These are phyloP conservation scores for Bacidia rubella DNA, from an alignment of 495 filamentous ascomycete genomes.

Conservation along the genomic window DNA sequence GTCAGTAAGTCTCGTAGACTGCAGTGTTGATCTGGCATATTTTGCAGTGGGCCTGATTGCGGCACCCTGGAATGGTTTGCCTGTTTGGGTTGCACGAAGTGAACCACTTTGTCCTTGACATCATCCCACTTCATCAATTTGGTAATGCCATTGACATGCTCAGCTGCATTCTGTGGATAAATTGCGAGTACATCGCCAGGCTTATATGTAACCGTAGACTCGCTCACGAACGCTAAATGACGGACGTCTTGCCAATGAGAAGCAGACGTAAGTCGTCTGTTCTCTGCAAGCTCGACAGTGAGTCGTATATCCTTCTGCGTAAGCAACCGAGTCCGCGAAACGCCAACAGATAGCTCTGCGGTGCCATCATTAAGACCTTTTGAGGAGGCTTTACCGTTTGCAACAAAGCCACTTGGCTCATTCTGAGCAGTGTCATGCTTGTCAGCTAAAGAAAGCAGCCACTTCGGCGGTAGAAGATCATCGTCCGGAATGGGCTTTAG, in stretches of 20 bases:
- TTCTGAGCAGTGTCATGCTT: not conserved
- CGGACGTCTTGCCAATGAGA: constrained; percentile 93
- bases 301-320: too few relatives aligned
- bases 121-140: constrained; percentile 59
- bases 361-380: not conserved
- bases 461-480: constrained; percentile 66
- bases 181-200: constrained; percentile 71
- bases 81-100: constrained; percentile 21
- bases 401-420: not conserved
- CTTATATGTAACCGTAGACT: constrained; percentile 29
- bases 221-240: constrained; percentile 45
- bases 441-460: constrained; percentile 37
- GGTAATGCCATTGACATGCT: constrained; percentile 64
- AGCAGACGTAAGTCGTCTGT: constrained; percentile 58
- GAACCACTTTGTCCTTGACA: constrained; percentile 50
- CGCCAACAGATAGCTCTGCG: not conserved
- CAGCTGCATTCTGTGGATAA: constrained; percentile 71
- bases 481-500: constrained; percentile 60
- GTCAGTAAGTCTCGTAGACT: constrained; percentile 66
- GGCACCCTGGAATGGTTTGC: not conserved
- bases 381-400: not conserved
- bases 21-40: constrained; percentile 20
- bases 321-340: too few relatives aligned
- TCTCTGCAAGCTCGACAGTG: constrained; percentile 30
- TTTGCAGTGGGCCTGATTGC: constrained; percentile 14